Conservation (phyloP, 345 rosid genomes). For the Populus tremula region DNA sequence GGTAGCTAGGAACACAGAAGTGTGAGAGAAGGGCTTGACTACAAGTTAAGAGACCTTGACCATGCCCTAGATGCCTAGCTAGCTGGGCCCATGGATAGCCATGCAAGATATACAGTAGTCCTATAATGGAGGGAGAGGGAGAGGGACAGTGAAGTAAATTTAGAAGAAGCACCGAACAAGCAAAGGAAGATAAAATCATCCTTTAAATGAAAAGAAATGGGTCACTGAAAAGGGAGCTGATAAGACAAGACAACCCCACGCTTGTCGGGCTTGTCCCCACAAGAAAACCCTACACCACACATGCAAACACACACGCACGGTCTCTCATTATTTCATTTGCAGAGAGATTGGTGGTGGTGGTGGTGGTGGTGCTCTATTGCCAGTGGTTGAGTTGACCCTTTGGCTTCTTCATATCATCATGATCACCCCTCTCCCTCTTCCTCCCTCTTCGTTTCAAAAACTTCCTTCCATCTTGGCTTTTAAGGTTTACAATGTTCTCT, state of each 20-base stretch:
- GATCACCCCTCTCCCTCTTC: neutral
- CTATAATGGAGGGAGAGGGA: neutral
- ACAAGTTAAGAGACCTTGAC: neutral
- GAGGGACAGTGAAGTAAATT: neutral
- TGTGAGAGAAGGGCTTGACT: neutral
- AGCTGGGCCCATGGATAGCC: neutral
- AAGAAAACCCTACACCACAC: neutral
- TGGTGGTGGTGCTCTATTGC: neutral
- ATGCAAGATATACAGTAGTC: neutral
- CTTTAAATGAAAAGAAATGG: neutral
- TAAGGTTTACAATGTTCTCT: neutral
- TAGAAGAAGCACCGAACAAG: neutral
- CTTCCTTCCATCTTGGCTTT: neutral
- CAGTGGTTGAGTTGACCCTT: neutral
- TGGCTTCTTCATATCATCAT: neutral
- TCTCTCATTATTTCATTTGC: slow-evolving; percentile 7
- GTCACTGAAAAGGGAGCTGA: slow-evolving; percentile 21
- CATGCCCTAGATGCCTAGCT: neutral
- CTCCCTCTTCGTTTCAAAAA: too few relatives aligned
- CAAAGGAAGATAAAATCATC: neutral
- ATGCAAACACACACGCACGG: neutral
- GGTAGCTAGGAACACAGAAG: too few relatives aligned
- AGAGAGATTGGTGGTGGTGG: neutral
- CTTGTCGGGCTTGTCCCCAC: slow-evolving; percentile 37
- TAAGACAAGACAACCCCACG: slow-evolving; percentile 44